These are phyloP conservation scores for Somion occarium DNA, from an alignment of 1,284 basidiomycete genomes.

Conservation along the genomic window DNA sequence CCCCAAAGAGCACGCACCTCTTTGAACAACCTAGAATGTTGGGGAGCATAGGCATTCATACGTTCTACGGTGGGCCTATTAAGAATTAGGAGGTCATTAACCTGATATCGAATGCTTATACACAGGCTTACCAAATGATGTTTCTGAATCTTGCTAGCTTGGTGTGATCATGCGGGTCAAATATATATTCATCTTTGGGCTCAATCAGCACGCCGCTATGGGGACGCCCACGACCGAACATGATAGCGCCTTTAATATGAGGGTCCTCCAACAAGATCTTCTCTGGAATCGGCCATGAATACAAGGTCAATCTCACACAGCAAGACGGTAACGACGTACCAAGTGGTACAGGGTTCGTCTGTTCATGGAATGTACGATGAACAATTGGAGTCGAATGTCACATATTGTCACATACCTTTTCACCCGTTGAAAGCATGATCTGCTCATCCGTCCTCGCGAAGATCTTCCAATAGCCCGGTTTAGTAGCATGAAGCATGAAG, in stretches of 20 bases:
- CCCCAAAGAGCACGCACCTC: conserved; percentile 20
- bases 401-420: conserved; percentile 21
- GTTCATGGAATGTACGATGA: conserved; percentile 1
- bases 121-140: conserved; percentile 27
- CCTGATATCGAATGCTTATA: background rate
- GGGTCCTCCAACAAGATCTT: conserved; percentile 27
- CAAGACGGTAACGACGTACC: background rate
- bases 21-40: conserved; percentile 33
- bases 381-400: conserved; percentile 5
- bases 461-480: conserved; percentile 7
- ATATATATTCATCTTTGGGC: conserved; percentile 20
- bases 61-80: conserved; percentile 29
- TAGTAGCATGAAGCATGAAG: conserved; percentile 8
- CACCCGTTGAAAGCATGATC: conserved; percentile 23
- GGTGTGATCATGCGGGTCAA: conserved; percentile 22
- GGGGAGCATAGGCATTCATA: conserved; percentile 29
- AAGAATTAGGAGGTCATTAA: background rate
- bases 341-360: conserved; percentile 9
- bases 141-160: conserved; percentile 26
- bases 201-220: conserved; percentile 35
- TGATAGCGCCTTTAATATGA: conserved; percentile 24
- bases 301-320: background rate
- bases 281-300: conserved; percentile 20
- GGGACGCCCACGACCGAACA: conserved; percentile 37
- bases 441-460: conserved; percentile 5